Base-by-base conservation (phyloP, 345 rosid genomes). In the Stellera chamaejasme region DNA sequence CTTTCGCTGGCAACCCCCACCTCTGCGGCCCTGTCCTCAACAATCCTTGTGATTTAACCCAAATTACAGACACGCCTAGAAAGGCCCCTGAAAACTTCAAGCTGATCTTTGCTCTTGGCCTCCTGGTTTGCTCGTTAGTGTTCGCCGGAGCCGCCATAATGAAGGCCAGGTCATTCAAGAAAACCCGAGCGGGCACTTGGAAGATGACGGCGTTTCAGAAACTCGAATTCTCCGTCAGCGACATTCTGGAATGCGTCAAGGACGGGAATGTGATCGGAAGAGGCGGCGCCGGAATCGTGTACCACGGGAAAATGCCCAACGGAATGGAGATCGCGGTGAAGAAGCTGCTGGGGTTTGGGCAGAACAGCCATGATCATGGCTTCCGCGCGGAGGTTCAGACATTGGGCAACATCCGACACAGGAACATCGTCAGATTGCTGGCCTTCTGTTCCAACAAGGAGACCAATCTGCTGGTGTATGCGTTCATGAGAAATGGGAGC, bases 201-300 rank as follows among this genome's bases (percentile, higher is more conserved):
- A 85, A 78, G 70, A 70, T 85, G 75, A 82, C 93, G 6, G 67
- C 84, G 12, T 85, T 82, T 60, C 88, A 85, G 61, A 78, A 76
- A 61, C 78, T 85, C 7, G 86, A 78, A 62, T 85, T 82, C 69
- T 65, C 73, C 1, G 65, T 64, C 5, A 43, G 53, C 2, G 86
- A 85, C 48, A 45, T 85, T 45, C 66, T 85, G 13, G 88, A 82
- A 62, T 79, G 86, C 5, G 76, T 85, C 49, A 80, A 82, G 54
- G 88, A 85, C 11, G 77, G 76, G 16, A 85, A 85, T 70, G 72
- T 68, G 41, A 85, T 85, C 3, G 93, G 93, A 3, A 70, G 79
- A 64, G 93, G 88, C 46, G 93, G 86, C 39, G 88, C 93, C 1
- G 89, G 94, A 39, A 73, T 78, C 10, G 94, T 85, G 13, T 85